Base-by-base conservation (phyloP, 2,329 filamentous ascomycete genomes). In the Plenodomus biglobosus region DNA sequence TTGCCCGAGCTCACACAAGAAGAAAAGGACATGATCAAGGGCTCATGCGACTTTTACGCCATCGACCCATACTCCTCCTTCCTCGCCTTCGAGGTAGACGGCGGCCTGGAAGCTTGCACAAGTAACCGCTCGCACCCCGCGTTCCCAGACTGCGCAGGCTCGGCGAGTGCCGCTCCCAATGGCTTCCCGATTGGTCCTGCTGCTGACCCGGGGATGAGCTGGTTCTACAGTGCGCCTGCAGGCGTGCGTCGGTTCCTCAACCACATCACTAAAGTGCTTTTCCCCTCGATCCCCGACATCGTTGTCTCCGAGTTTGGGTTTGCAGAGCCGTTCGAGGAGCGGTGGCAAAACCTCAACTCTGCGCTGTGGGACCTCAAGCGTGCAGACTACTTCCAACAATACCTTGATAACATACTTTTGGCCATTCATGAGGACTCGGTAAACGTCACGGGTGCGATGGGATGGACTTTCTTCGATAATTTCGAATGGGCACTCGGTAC, bases 111-210 rank as follows among this genome's bases (percentile, higher is more conserved):
- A n/a, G 69, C 68, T 6, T 78, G 76, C 55, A 66, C 66, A 0
- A 62, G 61, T 11, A 76, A 78, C 56, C 62, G 65, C 32, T 71
- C 69, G 5, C 53, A 73, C 47, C 69, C 74, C 1, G 50, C 58
- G 8, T 78, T 65, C 46, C 76, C 76, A 0, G 68, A 73, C 38
- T 78, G 76, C 42, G 72, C 73, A 8, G 61, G 68, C 18, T 69
- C 64, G 2, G 52, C 56, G 8, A 65, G 60, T 4, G 47, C 64
- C 1, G 69, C 65, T 0, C 62, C 74, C 0, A 70, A 73, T 46
- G 74, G 73, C 4, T 79, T 79, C 52, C 74, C 75, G 1, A 59
- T 75, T 10, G 76, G 74, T 1, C 77, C 76, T 2, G 61, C 75
- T 0, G 75, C 69, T 1, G 76, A 77, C 44, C 61, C 67, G 6